Evolutionary conservation across 2,329 filamentous ascomycete species (phyloP).

Genomic region (Emergomyces pasteurianus): DNA sequence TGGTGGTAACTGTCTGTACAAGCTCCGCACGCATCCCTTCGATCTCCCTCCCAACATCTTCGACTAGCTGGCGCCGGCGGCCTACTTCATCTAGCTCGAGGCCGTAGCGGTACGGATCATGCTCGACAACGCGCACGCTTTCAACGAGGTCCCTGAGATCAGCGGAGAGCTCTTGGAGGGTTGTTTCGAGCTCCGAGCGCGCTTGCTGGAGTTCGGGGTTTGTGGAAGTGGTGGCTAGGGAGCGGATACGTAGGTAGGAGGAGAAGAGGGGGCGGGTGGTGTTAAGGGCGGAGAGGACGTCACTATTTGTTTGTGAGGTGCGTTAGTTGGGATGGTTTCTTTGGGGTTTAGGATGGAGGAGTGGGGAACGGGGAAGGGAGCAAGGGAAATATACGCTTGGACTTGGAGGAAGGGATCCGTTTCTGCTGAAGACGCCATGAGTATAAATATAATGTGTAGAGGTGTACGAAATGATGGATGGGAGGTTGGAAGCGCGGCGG

Average conservation of each 20-base stretch:
- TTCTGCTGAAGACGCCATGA: slow-evolving; percentile 21
- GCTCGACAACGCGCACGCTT: slow-evolving; percentile 76
- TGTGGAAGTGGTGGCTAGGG: slow-evolving; percentile 56
- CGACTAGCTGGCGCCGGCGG: slow-evolving; percentile 67
- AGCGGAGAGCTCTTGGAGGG: slow-evolving; percentile 60
- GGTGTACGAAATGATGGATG: not conserved
- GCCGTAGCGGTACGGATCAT: slow-evolving; percentile 76
- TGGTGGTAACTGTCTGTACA: slow-evolving; percentile 32
- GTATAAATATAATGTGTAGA: not conserved
- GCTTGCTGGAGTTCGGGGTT: slow-evolving; percentile 60
- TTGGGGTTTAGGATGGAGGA: too few species aligned
- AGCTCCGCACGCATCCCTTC: slow-evolving; percentile 83
- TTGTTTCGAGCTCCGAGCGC: slow-evolving; percentile 65
- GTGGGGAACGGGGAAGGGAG: slow-evolving; percentile 5
- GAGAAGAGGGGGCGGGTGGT: slow-evolving; percentile 77
- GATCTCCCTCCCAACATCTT: slow-evolving; percentile 79
- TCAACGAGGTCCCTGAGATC: slow-evolving; percentile 83
- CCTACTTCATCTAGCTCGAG: slow-evolving; percentile 71
- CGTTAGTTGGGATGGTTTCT: not conserved
- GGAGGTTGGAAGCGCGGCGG: not conserved
- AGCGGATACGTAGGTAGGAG: slow-evolving; percentile 91
- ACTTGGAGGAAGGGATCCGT: slow-evolving; percentile 38
- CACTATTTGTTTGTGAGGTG: slow-evolving; percentile 41
- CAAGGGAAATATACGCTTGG: slow-evolving; percentile 27
- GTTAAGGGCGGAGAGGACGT: slow-evolving; percentile 74